phyloP scores from a whole-genome alignment of 148 eudicot species.

The Nepenthes gracilis region DNA sequence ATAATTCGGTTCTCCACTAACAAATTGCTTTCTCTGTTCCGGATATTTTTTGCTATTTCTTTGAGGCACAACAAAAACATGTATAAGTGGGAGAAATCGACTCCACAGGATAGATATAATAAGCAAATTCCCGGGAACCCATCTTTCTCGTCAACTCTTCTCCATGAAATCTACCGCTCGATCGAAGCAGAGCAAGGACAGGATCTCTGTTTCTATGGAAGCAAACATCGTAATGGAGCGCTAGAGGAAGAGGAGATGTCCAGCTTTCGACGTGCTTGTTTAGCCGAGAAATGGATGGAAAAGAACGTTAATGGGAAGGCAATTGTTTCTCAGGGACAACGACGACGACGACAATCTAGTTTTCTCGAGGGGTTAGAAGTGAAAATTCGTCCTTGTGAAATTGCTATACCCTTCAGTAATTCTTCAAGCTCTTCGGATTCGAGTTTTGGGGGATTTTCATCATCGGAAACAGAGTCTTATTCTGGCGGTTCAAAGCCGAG shows the following conservation, averaged over 20 bases:
- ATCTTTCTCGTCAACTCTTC: conserved; percentile 62
- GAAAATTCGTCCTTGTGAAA: conserved; percentile 14
- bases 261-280: conserved; percentile 32
- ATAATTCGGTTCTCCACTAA: conserved; percentile 11
- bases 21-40: background rate
- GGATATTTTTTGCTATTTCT: background rate
- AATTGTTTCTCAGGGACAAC: too few relatives aligned
- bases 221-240: too few relatives aligned
- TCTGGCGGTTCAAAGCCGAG: conserved; percentile 9
- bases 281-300: conserved; percentile 60
- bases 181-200: conserved; percentile 13
- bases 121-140: conserved; percentile 24
- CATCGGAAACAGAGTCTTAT: conserved; percentile 42
- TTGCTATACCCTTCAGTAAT: conserved; percentile 37
- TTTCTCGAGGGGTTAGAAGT: background rate
- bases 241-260: conserved; percentile 14
- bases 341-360: background rate
- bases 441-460: conserved; percentile 35
- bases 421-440: conserved; percentile 40
- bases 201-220: too few relatives aligned
- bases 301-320: conserved; percentile 12
- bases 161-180: conserved; percentile 58
- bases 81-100: conserved; percentile 25
- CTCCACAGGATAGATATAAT: conserved; percentile 7
- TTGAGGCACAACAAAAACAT: background rate